phyloP scores from a whole-genome alignment of 306 rosid species.

The Vigna unguiculata region DNA sequence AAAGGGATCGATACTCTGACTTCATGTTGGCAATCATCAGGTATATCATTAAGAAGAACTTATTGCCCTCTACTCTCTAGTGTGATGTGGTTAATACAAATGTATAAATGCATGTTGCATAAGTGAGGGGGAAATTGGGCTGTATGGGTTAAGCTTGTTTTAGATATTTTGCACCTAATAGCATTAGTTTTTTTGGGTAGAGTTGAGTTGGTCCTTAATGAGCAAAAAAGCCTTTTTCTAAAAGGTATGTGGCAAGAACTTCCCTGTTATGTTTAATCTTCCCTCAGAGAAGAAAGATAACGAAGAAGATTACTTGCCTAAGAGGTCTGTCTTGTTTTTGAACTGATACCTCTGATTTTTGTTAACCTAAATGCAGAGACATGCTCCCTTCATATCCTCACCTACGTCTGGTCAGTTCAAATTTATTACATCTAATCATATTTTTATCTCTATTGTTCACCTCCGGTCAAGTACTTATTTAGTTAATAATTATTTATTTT shows the following conservation, averaged over 20 bases:
- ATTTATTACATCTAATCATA: constrained; percentile 21
- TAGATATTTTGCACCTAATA: constrained; percentile 20
- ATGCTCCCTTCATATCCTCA: constrained; percentile 77
- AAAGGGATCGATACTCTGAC: constrained; percentile 93
- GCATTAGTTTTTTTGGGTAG: constrained; percentile 32
- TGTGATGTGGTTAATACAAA: constrained; percentile 29
- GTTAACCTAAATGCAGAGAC: constrained; percentile 74
- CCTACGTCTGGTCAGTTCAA: constrained; percentile 81
- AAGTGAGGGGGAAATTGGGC: constrained; percentile 32
- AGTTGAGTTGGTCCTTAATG: constrained; percentile 7
- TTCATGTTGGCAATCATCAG: constrained; percentile 89
- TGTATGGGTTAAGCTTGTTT: constrained; percentile 19
- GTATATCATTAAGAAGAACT: constrained; percentile 44
- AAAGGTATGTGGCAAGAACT: constrained; percentile 1
- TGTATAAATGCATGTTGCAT: constrained; percentile 21
- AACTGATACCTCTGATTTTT: constrained; percentile 38
- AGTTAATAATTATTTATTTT: constrained; percentile 25
- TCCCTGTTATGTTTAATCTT: constrained; percentile 23
- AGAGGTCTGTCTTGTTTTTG: constrained; percentile 38
- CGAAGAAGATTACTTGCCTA: constrained; percentile 7
- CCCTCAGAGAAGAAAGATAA: constrained; percentile 9
- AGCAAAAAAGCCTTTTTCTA: constrained; percentile 11
- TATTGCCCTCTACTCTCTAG: constrained; percentile 31
- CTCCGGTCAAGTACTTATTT: constrained; percentile 14
- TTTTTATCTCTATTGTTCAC: constrained; percentile 34